These are phyloP conservation scores for Amaranthus hypochondriacus DNA, from an alignment of 148 eudicot species.

Conservation along the genomic window DNA sequence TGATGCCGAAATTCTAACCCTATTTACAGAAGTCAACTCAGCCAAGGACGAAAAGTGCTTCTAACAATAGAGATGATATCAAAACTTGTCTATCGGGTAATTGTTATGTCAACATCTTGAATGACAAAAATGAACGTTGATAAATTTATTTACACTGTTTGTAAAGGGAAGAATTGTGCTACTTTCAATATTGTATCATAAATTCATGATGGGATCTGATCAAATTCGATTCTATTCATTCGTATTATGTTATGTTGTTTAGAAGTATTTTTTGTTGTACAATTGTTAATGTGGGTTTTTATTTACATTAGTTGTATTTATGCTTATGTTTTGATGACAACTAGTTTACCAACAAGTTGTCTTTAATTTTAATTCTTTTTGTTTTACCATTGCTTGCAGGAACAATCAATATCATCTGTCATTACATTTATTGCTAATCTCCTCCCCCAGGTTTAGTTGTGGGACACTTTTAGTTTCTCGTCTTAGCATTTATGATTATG, in stretches of 20 bases:
- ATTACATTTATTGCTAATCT: slow-evolving; percentile 74
- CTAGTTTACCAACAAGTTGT: not conserved
- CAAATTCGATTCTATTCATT: not conserved
- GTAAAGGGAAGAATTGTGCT: not conserved
- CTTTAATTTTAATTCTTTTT: not conserved
- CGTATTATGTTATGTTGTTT: not conserved
- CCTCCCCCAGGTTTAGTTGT: slow-evolving; percentile 72
- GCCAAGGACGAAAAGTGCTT: slow-evolving; percentile 91
- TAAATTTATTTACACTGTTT: not conserved
- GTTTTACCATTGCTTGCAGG: slow-evolving; percentile 41
- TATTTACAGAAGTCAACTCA: slow-evolving; percentile 71
- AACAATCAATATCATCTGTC: slow-evolving; percentile 83
- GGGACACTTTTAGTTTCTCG: not conserved
- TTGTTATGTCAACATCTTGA: slow-evolving; percentile 1
- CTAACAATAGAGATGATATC: slow-evolving; percentile 68
- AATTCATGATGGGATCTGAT: not conserved
- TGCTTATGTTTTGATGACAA: not conserved
- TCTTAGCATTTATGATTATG: not conserved
- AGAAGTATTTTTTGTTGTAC: not conserved
- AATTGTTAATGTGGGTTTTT: not conserved
- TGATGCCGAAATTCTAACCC: slow-evolving; percentile 1
- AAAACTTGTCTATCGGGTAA: slow-evolving; percentile 84
- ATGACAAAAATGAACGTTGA: not conserved
- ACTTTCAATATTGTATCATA: not conserved
- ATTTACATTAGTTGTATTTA: not conserved